Percentiles rank a stretch among this genome's conserved stretches.
These are phyloP conservation scores for Protea cynaroides DNA, from an alignment of 164 flowering plant species.

Conservation along the genomic window DNA sequence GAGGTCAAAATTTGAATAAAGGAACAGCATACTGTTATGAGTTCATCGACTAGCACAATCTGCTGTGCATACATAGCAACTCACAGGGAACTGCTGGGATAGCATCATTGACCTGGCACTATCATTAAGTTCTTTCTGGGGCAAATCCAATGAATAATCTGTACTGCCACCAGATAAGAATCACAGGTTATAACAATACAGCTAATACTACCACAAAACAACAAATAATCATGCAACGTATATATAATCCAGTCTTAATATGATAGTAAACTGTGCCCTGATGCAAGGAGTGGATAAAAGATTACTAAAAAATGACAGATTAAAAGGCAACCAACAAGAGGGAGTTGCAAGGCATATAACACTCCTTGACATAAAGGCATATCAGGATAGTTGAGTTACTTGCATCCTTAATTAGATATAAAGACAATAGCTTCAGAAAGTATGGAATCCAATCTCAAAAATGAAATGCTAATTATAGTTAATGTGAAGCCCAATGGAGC, in stretches of 20 bases:
- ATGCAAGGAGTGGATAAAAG: background rate
- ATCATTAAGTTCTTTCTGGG: conserved; percentile 36
- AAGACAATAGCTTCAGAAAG: too few species aligned
- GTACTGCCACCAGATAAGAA: conserved; percentile 29
- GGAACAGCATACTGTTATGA: background rate
- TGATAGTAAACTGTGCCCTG: too few species aligned
- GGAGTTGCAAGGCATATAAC: too few species aligned
- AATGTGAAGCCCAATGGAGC: too few species aligned
- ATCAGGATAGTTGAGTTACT: too few species aligned
- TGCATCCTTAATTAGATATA: too few species aligned
- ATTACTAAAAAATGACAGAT: background rate
- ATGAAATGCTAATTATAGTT: too few species aligned
- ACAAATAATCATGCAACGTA: background rate
- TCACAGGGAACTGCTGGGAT: conserved; percentile 31
- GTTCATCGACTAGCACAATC: background rate
- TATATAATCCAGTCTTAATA: too few species aligned
- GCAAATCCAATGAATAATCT: conserved; percentile 34
- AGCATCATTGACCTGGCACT: conserved; percentile 29
- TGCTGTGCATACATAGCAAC: background rate
- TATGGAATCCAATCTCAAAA: too few species aligned
- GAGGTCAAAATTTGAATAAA: background rate
- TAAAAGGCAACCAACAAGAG: too few species aligned
- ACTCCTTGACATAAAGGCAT: too few species aligned
- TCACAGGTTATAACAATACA: background rate
- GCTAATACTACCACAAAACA: background rate